These are phyloP conservation scores for Beta lomatogona DNA, from an alignment of 179 eudicot genomes.

Conservation along the genomic window DNA sequence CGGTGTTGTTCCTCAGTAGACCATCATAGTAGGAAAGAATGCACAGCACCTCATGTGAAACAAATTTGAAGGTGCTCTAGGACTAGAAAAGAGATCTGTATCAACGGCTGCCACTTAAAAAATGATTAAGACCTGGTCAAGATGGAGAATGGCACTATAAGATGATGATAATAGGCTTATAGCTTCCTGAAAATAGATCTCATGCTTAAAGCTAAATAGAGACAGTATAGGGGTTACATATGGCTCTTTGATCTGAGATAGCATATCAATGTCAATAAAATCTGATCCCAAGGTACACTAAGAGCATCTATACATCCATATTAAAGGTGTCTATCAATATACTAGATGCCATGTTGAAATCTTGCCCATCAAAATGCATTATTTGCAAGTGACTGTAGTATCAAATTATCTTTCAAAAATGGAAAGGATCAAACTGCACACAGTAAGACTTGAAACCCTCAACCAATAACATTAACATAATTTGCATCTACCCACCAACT, in stretches of 20 bases:
- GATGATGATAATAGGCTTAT: background rate
- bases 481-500: too few species aligned
- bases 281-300: too few species aligned
- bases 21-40: background rate
- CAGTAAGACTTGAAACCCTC: too few species aligned
- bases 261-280: background rate
- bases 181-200: background rate
- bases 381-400: background rate
- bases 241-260: background rate
- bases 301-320: too few species aligned
- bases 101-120: background rate
- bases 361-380: too few species aligned
- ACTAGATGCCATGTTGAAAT: too few species aligned
- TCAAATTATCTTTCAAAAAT: too few species aligned
- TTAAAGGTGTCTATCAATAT: too few species aligned
- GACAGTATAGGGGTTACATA: background rate
- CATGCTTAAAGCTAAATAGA: background rate
- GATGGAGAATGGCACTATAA: background rate
- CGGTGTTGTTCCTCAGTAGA: background rate
- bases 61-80: background rate
- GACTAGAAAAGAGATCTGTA: background rate
- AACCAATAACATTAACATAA: too few species aligned
- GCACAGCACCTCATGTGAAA: background rate
- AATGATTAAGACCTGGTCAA: constrained; percentile 16
- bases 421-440: too few species aligned